These are phyloP conservation scores for Acanthamoeba healyi DNA, from an alignment of 208 protist genomes.

Conservation along the genomic window DNA sequence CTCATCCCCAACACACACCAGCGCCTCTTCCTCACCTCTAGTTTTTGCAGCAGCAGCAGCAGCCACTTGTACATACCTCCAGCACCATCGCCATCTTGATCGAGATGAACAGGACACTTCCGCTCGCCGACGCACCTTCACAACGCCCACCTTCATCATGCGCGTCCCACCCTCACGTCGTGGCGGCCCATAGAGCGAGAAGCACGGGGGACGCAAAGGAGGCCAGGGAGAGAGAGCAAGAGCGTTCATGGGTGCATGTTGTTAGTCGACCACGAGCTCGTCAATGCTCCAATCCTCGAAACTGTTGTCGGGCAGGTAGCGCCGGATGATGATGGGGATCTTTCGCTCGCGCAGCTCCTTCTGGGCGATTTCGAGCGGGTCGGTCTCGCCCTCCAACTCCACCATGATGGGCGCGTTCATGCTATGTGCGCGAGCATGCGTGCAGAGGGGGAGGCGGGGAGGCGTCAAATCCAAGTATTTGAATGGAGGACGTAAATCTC, in stretches of 20 bases:
- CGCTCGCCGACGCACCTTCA: too few species aligned
- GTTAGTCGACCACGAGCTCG: constrained; percentile 58
- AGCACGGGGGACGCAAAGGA: background rate
- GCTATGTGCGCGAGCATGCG: constrained; percentile 46
- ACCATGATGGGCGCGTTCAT: constrained; percentile 99
- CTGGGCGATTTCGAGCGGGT: constrained; percentile 98
- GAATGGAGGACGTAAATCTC: too few species aligned
- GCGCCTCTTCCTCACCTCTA: too few species aligned
- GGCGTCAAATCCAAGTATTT: background rate
- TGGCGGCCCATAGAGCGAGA: too few species aligned
- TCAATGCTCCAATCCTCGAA: constrained; percentile 95
- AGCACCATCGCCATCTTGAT: too few species aligned
- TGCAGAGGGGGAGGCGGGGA: background rate
- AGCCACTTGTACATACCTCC: too few species aligned
- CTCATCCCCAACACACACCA: too few species aligned
- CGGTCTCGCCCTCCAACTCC: constrained; percentile 97
- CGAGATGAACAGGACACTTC: too few species aligned
- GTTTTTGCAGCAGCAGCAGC: too few species aligned
- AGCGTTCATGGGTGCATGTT: background rate
- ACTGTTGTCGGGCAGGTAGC: constrained; percentile 95
- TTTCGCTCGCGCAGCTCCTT: constrained; percentile 97
- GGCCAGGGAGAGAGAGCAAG: background rate
- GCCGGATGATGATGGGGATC: constrained; percentile 98
- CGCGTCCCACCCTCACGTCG: too few species aligned
- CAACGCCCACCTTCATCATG: too few species aligned